These are phyloP conservation scores for Lagenidium giganteum DNA, from an alignment of 352 stramenopile genomes.

Conservation along the genomic window DNA sequence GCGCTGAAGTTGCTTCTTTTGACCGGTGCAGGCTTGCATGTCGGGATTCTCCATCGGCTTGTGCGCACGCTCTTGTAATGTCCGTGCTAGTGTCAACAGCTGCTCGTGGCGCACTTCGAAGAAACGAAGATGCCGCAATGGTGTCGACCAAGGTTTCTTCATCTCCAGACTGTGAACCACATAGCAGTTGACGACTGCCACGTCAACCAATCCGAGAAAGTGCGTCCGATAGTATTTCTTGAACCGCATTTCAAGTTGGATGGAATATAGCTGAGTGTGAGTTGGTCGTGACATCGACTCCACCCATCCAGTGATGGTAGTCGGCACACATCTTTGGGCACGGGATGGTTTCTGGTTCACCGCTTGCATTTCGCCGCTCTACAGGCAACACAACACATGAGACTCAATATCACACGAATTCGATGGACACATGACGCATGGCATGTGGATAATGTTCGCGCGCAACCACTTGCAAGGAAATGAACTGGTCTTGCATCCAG, in stretches of 20 bases:
- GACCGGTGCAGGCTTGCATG: too few relatives aligned
- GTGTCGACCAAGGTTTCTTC: neutral
- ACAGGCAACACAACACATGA: too few relatives aligned
- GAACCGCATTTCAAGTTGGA: constrained; percentile 6
- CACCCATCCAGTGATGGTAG: constrained; percentile 19
- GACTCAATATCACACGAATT: too few relatives aligned
- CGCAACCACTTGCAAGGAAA: neutral
- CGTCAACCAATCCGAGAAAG: constrained; percentile 14
- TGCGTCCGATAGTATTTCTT: constrained; percentile 16
- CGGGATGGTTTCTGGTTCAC: neutral
- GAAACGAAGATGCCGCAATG: neutral
- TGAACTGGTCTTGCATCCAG: neutral
- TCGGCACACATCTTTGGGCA: constrained; percentile 8
- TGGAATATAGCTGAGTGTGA: constrained; percentile 11
- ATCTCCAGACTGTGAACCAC: constrained; percentile 5
- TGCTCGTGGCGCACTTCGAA: constrained; percentile 3
- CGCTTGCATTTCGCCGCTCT: too few relatives aligned
- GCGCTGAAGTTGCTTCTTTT: neutral
- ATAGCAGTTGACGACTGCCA: constrained; percentile 15
- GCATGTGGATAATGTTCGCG: too few relatives aligned
- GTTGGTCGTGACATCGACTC: constrained; percentile 21
- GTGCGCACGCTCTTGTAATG: neutral
- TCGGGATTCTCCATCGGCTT: too few relatives aligned
- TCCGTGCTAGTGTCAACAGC: neutral
- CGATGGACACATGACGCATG: too few relatives aligned